These are phyloP conservation scores for Breynia disticha DNA, from an alignment of 441 rosid genomes.

Conservation along the genomic window DNA sequence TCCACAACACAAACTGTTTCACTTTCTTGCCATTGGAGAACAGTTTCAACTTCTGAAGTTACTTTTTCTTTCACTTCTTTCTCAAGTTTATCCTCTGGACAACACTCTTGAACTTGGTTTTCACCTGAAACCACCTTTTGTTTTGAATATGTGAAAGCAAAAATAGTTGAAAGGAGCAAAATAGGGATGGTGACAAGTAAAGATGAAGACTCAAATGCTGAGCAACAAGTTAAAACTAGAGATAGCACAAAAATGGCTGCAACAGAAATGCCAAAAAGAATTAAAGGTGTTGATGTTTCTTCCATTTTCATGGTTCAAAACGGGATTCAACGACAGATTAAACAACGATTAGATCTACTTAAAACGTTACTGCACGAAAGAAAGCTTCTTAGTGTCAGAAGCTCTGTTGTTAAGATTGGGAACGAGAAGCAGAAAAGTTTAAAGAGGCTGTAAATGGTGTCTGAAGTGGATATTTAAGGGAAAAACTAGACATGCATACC, in stretches of 20 bases:
- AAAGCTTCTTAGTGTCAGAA: no score
- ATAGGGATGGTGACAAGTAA: conserved; percentile 22
- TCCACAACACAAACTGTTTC: conserved; percentile 14
- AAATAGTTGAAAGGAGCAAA: conserved; percentile 28
- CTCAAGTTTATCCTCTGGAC: conserved; percentile 3
- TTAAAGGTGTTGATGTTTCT: conserved; percentile 17
- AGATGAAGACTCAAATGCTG: conserved; percentile 17
- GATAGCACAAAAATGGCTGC: conserved; percentile 17
- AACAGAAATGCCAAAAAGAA: conserved; percentile 10
- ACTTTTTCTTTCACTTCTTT: conserved; percentile 16
- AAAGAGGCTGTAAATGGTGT: no score
- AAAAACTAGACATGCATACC: conserved; percentile 9
- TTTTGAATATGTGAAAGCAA: conserved; percentile 19
- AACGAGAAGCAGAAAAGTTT: no score
- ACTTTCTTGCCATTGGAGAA: conserved; percentile 8
- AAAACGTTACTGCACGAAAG: background rate
- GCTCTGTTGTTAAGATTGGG: no score
- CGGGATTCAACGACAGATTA: conserved; percentile 1
- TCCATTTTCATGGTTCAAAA: conserved; percentile 20
- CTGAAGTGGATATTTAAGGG: background rate
- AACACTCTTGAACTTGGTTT: conserved; percentile 18
- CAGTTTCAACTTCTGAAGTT: conserved; percentile 10
- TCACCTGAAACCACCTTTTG: conserved; percentile 7
- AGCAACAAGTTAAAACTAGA: conserved; percentile 20
- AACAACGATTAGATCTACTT: conserved; percentile 7